Percentiles rank a stretch among this genome's conserved stretches.
Evolutionary conservation across 2,329 filamentous ascomycete genomes (phyloP).

Genomic region (Aspergillus sp.): DNA sequence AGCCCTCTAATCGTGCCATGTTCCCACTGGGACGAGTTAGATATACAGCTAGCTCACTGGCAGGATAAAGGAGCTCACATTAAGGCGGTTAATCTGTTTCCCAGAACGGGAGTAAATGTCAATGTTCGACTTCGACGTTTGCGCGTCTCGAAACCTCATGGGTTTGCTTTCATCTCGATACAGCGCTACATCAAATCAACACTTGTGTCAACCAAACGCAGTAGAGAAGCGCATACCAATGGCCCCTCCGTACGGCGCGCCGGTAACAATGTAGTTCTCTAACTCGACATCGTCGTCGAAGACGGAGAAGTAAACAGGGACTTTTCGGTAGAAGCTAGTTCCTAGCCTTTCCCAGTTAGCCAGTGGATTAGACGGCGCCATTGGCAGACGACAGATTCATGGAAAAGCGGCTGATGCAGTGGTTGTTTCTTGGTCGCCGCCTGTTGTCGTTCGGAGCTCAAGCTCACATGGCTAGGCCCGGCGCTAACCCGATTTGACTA

Average conservation of each 20-base stretch:
- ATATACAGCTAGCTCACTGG: background rate
- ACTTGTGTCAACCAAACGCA: background rate
- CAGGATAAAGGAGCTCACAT: conserved; percentile 42
- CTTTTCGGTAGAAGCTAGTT: conserved; percentile 92
- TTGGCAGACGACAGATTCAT: conserved; percentile 21
- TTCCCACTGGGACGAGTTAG: conserved; percentile 64
- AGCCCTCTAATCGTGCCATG: conserved; percentile 82
- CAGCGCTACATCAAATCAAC: conserved; percentile 59
- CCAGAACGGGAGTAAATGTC: conserved; percentile 94
- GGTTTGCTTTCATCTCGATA: conserved; percentile 87
- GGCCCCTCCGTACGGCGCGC: conserved; percentile 90
- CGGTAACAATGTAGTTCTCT: conserved; percentile 88
- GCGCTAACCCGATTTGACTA: conserved; percentile 14
- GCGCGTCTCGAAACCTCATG: conserved; percentile 71
- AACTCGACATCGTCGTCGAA: conserved; percentile 93
- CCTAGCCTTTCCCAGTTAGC: conserved; percentile 94
- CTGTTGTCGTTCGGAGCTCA: conserved; percentile 14
- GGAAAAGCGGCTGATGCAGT: background rate
- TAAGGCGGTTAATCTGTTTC: conserved; percentile 78
- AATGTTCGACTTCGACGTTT: conserved; percentile 76
- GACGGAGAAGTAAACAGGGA: conserved; percentile 85
- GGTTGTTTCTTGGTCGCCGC: conserved; percentile 3
- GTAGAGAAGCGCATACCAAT: conserved; percentile 63
- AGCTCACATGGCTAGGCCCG: conserved; percentile 16
- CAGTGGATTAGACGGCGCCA: conserved; percentile 63